phyloP scores from a whole-genome alignment of 192 early-diverging fungal species.

The Coemansia sp. region DNA sequence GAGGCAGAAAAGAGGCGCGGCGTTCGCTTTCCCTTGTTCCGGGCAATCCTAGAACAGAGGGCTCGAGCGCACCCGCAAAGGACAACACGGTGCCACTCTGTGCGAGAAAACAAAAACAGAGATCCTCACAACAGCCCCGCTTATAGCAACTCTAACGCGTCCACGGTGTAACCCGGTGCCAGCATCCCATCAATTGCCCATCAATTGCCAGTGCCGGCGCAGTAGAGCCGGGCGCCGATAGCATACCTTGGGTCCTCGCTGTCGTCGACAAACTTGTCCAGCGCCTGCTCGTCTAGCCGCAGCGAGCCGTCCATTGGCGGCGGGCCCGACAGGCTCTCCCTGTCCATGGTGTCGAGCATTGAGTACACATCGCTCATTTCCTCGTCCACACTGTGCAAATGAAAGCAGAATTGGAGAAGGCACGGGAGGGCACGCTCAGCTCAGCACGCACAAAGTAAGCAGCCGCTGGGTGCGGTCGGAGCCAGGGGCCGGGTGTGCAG shows the following conservation, averaged over 20 bases:
- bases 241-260: slow-evolving; percentile 46
- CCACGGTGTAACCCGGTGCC: not conserved
- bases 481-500: not conserved
- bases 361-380: slow-evolving; percentile 51
- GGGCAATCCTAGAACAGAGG: not conserved
- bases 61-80: slow-evolving; percentile 15
- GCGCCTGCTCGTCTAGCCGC: slow-evolving; percentile 36
- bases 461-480: not conserved
- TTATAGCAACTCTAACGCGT: not conserved
- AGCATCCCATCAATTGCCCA: not conserved
- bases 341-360: slow-evolving; percentile 50
- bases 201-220: not conserved
- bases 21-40: not conserved
- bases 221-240: not conserved
- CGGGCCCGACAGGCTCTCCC: slow-evolving; percentile 46
- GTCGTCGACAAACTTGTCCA: slow-evolving; percentile 50
- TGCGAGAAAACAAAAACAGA: slow-evolving; percentile 4
- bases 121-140: not conserved
- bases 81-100: not conserved
- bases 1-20: not conserved
- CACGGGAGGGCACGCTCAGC: not conserved
- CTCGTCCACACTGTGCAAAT: not conserved
- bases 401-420: not conserved
- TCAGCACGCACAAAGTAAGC: no score
- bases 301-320: slow-evolving; percentile 51